Base-by-base conservation (phyloP, 2,329 filamentous ascomycete genomes). In the Chaetomiaceae sp. region DNA sequence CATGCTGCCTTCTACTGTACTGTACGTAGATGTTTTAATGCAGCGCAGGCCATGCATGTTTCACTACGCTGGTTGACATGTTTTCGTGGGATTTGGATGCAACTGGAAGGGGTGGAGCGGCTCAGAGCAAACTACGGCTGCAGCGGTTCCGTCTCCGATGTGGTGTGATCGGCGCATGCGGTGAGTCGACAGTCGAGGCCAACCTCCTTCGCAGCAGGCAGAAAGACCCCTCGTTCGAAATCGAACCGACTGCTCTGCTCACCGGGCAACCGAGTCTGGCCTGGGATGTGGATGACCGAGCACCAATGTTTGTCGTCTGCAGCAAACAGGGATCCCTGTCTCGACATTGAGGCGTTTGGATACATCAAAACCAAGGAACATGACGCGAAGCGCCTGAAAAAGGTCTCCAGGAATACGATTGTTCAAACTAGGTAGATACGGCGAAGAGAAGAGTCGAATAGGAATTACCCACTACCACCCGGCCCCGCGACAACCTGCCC, bases 351-450 rank as follows among this genome's bases (percentile, higher is more conserved):
- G n/a, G 36, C n/a, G 9, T 9, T 32, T n/a, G 16, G 13, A 9
- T 13, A 11, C 11, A 18, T 9, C 20, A 16, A 16, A 23, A 23
- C 23, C 21, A 48, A 18, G 7, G 11, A n/a, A 9, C 7, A n/a
- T 9, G n/a, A 38, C n/a, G 14, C 20, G 23, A 40, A 49, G 27
- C n/a, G 23, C 23, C 27, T 13, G 38, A 23, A 21, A 33, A 52
- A 14, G 25, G 11, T 36, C 33, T 25, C 27, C 33, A 37, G 23
- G 29, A 20, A 16, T 32, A 10, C 5, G 6, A 34, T 44, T 38
- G 43, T 14, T 52, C 43, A 52, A 52, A 52, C 37, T n/a, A n/a
- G n/a, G n/a, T 52, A 41, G 21, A 32, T 47, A 48, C 51, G 13
- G 25, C 32, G 45, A 48, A n/a, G n/a, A 53, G 36, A 27, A 16